phyloP scores from a whole-genome alignment of 2,329 filamentous ascomycete species.

The Aurifilum marmelostoma region DNA sequence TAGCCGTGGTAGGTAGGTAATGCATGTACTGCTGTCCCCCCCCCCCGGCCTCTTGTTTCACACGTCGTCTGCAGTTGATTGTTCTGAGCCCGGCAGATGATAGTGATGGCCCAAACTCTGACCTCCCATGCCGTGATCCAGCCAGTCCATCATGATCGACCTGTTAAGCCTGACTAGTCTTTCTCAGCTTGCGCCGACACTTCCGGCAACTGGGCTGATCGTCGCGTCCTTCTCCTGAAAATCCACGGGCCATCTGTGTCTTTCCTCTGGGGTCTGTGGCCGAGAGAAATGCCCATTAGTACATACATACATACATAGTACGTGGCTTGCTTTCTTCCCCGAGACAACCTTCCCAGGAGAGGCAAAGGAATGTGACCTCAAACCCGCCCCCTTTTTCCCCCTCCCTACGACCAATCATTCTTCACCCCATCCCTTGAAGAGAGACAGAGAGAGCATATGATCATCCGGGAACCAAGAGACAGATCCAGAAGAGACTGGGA shows the following conservation, averaged over 20 bases:
- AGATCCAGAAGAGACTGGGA: neutral
- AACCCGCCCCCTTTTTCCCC: neutral
- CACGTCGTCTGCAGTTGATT: slow-evolving; percentile 22
- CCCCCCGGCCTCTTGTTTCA: slow-evolving; percentile 13
- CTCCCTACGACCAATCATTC: neutral
- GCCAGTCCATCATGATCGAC: neutral
- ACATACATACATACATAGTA: too few relatives aligned
- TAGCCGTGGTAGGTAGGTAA: neutral
- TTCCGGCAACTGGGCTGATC: neutral
- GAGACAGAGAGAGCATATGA: neutral
- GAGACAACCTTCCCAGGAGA: neutral
- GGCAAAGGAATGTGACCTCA: neutral
- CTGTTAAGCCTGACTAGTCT: too few relatives aligned
- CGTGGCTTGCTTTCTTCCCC: neutral
- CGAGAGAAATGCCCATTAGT: too few relatives aligned
- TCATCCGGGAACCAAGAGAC: neutral
- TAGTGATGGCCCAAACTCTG: too few relatives aligned
- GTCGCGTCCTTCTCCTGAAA: neutral
- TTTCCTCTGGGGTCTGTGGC: too few relatives aligned
- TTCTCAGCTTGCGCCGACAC: too few relatives aligned
- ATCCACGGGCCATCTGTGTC: neutral
- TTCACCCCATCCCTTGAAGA: neutral
- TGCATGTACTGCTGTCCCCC: neutral
- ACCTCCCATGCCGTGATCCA: too few relatives aligned
- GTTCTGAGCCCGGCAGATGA: neutral